phyloP scores from a whole-genome alignment of 2,329 filamentous ascomycete genomes.

The Sporothrix humicola region DNA sequence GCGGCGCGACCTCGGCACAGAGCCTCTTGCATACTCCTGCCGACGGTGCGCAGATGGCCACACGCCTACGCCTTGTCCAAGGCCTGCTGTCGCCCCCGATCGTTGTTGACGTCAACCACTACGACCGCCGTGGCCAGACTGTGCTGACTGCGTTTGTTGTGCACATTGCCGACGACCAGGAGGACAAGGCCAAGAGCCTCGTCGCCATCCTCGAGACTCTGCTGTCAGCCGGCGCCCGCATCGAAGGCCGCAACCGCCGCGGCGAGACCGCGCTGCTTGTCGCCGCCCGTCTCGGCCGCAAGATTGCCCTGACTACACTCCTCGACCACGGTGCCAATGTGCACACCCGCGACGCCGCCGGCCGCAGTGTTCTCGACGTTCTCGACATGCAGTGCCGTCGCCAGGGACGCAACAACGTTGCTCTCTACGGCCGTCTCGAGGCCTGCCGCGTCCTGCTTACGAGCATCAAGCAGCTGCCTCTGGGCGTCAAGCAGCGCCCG shows the following conservation, averaged over 20 bases:
- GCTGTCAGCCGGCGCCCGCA: constrained; percentile 50
- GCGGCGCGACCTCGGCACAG: constrained; percentile 4
- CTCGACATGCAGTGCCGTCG: constrained; percentile 40
- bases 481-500: constrained; percentile 40
- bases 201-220: constrained; percentile 53
- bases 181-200: constrained; percentile 54
- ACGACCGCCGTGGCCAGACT: constrained; percentile 58
- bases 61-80: constrained; percentile 42
- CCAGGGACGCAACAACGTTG: constrained; percentile 40
- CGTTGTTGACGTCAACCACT: constrained; percentile 57
- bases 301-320: constrained; percentile 55
- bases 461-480: constrained; percentile 42
- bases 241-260: constrained; percentile 58
- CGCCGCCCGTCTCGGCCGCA: constrained; percentile 59
- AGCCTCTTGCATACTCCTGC: constrained; percentile 36
- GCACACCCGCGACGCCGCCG: constrained; percentile 43
- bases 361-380: constrained; percentile 45
- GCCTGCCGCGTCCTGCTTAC: constrained; percentile 45
- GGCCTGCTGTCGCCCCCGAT: constrained; percentile 47
- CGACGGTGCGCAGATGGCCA: constrained; percentile 39
- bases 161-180: constrained; percentile 57
- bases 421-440: constrained; percentile 45
- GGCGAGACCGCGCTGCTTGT: constrained; percentile 63
- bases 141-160: constrained; percentile 62
- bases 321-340: constrained; percentile 48